These are phyloP conservation scores for Sclerospora graminicola DNA, from an alignment of 352 stramenopile species.

Conservation along the genomic window DNA sequence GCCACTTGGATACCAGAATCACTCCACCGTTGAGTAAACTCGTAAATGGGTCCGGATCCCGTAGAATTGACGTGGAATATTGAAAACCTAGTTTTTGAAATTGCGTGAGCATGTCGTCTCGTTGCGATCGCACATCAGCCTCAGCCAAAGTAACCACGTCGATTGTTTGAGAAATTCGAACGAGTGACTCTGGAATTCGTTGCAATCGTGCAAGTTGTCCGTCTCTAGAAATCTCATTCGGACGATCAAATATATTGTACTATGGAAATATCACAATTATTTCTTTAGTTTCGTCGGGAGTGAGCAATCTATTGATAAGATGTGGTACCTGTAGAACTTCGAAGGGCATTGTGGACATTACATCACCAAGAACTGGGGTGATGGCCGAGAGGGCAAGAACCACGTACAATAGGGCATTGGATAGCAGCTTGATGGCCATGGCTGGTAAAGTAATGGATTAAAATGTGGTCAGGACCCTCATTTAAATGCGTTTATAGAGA, in stretches of 20 bases:
- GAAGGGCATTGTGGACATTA: too few species aligned
- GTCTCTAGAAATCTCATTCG: conserved; percentile 57
- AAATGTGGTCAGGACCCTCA: too few species aligned
- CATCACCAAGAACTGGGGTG: too few species aligned
- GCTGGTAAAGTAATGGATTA: too few species aligned
- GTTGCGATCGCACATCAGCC: conserved; percentile 37
- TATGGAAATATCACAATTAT: conserved; percentile 9
- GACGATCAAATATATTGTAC: conserved; percentile 78
- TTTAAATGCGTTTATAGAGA: too few species aligned
- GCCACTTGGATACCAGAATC: conserved; percentile 74
- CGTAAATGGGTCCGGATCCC: conserved; percentile 72
- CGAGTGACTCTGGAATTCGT: conserved; percentile 46
- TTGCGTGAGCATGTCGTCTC: conserved; percentile 46
- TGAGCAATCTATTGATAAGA: too few species aligned
- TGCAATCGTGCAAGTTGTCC: conserved; percentile 53
- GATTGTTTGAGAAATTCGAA: conserved; percentile 31
- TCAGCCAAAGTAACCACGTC: conserved; percentile 78
- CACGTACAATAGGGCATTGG: too few species aligned
- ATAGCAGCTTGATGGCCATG: too few species aligned
- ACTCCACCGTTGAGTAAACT: conserved; percentile 76
- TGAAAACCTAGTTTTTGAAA: conserved; percentile 45
- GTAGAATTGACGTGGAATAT: conserved; percentile 58
- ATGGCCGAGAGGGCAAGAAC: too few species aligned
- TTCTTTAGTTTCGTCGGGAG: too few species aligned
- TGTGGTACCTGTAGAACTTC: too few species aligned